A percentile compares a stretch with the other conserved stretches of the same genome.
These are phyloP conservation scores for Anthracocystis panici-leucophaei DNA, from an alignment of 1,284 basidiomycete species.

Conservation along the genomic window DNA sequence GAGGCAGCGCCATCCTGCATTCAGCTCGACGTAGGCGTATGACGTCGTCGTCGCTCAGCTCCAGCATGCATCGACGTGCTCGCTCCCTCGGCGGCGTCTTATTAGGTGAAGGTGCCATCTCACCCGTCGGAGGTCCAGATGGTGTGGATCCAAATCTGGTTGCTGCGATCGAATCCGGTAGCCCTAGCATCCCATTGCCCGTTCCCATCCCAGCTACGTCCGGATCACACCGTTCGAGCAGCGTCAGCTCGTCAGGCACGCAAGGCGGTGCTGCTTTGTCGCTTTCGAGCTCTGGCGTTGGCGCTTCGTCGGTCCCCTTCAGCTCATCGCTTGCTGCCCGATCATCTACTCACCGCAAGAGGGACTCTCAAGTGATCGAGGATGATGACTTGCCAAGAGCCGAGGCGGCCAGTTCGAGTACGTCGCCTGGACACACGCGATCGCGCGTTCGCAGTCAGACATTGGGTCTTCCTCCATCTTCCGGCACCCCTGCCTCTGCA, in stretches of 20 bases:
- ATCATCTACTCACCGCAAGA: conserved; percentile 16
- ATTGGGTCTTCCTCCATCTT: conserved; percentile 28
- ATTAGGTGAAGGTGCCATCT: conserved; percentile 51
- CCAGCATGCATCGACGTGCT: conserved; percentile 62
- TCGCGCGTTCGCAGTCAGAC: conserved; percentile 62
- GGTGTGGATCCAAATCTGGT: conserved; percentile 67
- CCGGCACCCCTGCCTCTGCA: conserved; percentile 10
- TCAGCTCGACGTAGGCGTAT: conserved; percentile 38
- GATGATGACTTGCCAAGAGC: conserved; percentile 21
- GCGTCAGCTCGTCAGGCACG: conserved; percentile 48
- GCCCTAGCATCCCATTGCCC: conserved; percentile 48
- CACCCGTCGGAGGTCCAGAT: conserved; percentile 66
- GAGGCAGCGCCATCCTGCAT: conserved; percentile 42
- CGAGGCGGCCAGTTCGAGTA: conserved; percentile 7
- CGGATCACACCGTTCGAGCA: conserved; percentile 35
- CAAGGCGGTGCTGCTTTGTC: conserved; percentile 38
- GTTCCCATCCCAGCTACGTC: conserved; percentile 41
- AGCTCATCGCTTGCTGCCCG: conserved; percentile 21
- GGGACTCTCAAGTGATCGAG: conserved; percentile 39
- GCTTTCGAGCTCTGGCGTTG: conserved; percentile 31
- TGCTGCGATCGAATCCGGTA: conserved; percentile 62
- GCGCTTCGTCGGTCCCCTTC: conserved; percentile 37
- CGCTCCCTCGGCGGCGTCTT: conserved; percentile 62
- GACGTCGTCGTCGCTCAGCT: conserved; percentile 42
- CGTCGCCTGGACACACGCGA: conserved; percentile 34